Conservation (phyloP, 2,329 filamentous ascomycete species). For the Phialemonium atrogriseum region DNA sequence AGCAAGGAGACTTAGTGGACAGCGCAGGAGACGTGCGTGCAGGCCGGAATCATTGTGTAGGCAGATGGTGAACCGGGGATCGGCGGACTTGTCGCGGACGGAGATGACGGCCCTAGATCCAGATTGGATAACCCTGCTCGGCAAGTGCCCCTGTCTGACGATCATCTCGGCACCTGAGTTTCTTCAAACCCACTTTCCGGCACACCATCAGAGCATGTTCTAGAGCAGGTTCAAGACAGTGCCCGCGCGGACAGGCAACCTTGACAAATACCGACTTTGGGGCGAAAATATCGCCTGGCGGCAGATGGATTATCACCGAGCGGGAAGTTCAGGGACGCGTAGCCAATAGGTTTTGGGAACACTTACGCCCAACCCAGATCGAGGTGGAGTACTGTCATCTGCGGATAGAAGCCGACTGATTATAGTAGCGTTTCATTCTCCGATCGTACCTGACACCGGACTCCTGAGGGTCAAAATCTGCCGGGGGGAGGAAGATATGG, state of each 20-base stretch:
- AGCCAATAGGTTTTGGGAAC: constrained; percentile 23
- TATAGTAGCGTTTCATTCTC: neutral
- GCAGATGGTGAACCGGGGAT: constrained; percentile 47
- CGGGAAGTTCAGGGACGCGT: constrained; percentile 50
- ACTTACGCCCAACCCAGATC: constrained; percentile 17
- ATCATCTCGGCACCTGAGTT: constrained; percentile 56
- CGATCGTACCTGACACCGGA: neutral
- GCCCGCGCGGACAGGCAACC: constrained; percentile 45
- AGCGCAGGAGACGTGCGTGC: constrained; percentile 48
- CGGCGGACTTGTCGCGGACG: constrained; percentile 57
- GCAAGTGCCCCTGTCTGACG: constrained; percentile 59
- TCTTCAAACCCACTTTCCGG: constrained; percentile 42
- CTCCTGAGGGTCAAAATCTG: neutral
- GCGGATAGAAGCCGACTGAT: too few species aligned
- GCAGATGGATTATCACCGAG: constrained; percentile 51
- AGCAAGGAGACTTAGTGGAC: constrained; percentile 55
- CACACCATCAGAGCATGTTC: constrained; percentile 30
- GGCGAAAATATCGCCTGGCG: constrained; percentile 41
- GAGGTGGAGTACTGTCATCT: neutral
- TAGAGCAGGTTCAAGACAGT: constrained; percentile 40
- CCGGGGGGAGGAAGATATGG: neutral
- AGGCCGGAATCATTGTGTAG: constrained; percentile 38
- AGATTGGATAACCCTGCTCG: constrained; percentile 44
- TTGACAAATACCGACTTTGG: constrained; percentile 31
- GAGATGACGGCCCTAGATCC: constrained; percentile 60